Percentiles rank a stretch among this genome's conserved stretches.
These are phyloP conservation scores for Fusarium goolgardi DNA, from an alignment of 2,329 filamentous ascomycete species.

Conservation along the genomic window DNA sequence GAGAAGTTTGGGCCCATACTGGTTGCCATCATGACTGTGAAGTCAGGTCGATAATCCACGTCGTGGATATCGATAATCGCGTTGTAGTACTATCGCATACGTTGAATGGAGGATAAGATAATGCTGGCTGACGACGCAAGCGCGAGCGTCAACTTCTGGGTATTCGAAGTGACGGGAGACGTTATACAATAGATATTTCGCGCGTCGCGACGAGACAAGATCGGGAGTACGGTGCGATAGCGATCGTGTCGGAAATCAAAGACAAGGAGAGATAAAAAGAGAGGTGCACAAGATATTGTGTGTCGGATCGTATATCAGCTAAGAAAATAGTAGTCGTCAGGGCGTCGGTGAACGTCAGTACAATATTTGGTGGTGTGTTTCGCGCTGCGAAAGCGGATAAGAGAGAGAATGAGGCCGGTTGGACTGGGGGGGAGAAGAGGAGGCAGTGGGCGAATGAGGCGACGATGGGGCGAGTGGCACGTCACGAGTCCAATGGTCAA, in stretches of 20 bases:
- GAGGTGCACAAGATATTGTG: slow-evolving; percentile 13
- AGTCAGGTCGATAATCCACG: slow-evolving; percentile 65
- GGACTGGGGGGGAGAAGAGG: slow-evolving; percentile 35
- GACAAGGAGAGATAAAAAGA: slow-evolving; percentile 24
- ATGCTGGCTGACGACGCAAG: slow-evolving; percentile 27
- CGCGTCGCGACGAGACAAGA: slow-evolving; percentile 47
- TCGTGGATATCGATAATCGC: slow-evolving; percentile 67
- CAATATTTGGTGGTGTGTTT: slow-evolving; percentile 44
- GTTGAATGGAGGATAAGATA: slow-evolving; percentile 34
- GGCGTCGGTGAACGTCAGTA: slow-evolving; percentile 45
- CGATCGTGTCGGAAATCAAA: slow-evolving; percentile 31
- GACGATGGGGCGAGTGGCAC: slow-evolving; percentile 47
- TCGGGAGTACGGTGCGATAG: slow-evolving; percentile 41
- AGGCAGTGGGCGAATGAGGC: slow-evolving; percentile 42
- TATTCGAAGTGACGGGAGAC: slow-evolving; percentile 29
- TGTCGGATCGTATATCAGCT: slow-evolving; percentile 33
- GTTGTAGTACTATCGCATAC: slow-evolving; percentile 59
- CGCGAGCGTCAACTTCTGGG: slow-evolving; percentile 34
- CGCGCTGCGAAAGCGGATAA: slow-evolving; percentile 46
- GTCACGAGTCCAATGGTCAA: slow-evolving; percentile 42
- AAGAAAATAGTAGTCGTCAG: slow-evolving; percentile 39
- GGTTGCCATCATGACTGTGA: slow-evolving; percentile 72
- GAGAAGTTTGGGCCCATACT: slow-evolving; percentile 72
- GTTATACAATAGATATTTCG: slow-evolving; percentile 43
- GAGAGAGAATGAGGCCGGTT: slow-evolving; percentile 33